phyloP scores from a whole-genome alignment of 2,329 filamentous ascomycete species.

The Chaetothyriales sp. region DNA sequence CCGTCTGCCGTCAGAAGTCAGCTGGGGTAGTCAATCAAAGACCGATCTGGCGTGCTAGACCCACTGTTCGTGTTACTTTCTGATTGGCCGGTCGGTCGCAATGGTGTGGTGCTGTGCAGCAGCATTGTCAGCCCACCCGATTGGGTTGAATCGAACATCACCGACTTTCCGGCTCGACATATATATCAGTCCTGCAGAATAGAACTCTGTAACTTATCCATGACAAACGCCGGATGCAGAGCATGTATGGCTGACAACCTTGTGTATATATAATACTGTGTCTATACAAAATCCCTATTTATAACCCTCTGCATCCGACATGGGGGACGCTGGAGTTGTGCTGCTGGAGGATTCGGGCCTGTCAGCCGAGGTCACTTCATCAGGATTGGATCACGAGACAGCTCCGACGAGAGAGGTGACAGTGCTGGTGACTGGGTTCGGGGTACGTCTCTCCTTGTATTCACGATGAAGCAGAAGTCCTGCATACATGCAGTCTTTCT shows the following conservation, averaged over 20 bases:
- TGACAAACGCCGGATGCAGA: no score
- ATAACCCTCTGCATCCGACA: background rate
- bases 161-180: background rate
- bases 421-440: constrained; percentile 36
- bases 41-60: background rate
- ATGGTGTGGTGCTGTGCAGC: background rate
- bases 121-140: background rate
- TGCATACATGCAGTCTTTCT: background rate
- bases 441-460: constrained; percentile 22
- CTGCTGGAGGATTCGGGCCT: background rate
- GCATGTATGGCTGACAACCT: background rate
- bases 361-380: background rate
- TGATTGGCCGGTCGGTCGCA: background rate
- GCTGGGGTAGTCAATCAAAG: background rate
- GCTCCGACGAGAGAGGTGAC: constrained; percentile 28
- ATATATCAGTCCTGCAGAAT: background rate
- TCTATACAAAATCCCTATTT: background rate
- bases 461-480: background rate
- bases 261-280: background rate
- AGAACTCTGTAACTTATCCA: background rate
- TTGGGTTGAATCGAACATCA: background rate
- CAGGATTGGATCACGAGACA: constrained; percentile 1
- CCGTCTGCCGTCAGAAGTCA: no score
- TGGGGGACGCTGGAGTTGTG: background rate
- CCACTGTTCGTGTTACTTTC: background rate